phyloP scores from a whole-genome alignment of 345 rosid species.

The Orychophragmus violaceus region DNA sequence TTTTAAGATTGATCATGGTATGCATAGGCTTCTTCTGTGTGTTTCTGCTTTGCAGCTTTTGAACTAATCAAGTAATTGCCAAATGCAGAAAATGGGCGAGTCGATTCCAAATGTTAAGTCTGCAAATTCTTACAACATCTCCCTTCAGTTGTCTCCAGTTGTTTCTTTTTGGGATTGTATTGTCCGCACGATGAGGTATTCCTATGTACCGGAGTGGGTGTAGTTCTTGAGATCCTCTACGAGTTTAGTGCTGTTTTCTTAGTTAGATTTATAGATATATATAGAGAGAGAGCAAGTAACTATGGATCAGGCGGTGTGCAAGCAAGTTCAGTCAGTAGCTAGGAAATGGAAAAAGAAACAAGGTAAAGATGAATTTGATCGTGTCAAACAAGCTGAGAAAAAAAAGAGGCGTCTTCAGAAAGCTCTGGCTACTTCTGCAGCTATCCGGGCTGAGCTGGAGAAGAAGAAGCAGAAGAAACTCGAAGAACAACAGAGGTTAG shows the following conservation, averaged over 20 bases:
- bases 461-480: slow-evolving; percentile 77
- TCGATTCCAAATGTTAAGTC: slow-evolving; percentile 48
- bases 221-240: slow-evolving; percentile 35
- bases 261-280: slow-evolving; percentile 20
- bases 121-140: slow-evolving; percentile 51
- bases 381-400: slow-evolving; percentile 87
- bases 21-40: slow-evolving; percentile 47
- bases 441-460: slow-evolving; percentile 70
- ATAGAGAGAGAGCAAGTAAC: slow-evolving; percentile 13
- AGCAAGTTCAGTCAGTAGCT: slow-evolving; percentile 61
- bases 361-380: slow-evolving; percentile 69
- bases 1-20: not conserved
- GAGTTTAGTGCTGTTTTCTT: slow-evolving; percentile 35
- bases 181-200: slow-evolving; percentile 95
- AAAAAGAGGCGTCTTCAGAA: slow-evolving; percentile 80
- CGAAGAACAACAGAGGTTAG: slow-evolving; percentile 95
- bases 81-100: slow-evolving; percentile 53
- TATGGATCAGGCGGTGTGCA: slow-evolving; percentile 66
- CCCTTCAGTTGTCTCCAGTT: slow-evolving; percentile 76
- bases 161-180: slow-evolving; percentile 97
- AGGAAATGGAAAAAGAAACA: slow-evolving; percentile 79
- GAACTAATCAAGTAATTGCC: slow-evolving; percentile 13
- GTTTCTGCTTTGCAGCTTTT: slow-evolving; percentile 49
- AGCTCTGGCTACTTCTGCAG: slow-evolving; percentile 90
- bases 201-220: slow-evolving; percentile 99